Evolutionary conservation across 2,329 filamentous ascomycete species (phyloP), one percentile per base, ranked within the genome.

Genomic region (Diaporthe sp.): DNA sequence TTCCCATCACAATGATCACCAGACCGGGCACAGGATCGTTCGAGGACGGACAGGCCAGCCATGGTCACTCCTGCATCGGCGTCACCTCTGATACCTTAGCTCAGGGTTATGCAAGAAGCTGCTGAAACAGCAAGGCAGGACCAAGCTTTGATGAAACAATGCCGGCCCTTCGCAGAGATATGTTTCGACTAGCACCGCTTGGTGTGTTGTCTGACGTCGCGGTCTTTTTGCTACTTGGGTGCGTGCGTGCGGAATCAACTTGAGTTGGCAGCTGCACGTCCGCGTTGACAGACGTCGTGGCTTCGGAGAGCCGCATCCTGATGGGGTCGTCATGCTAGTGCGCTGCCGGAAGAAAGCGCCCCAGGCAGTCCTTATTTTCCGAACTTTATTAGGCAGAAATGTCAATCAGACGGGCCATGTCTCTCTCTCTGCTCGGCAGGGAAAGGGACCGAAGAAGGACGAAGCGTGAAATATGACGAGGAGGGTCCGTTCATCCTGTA

Each of bases 171-270:
- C 9, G 32, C 32, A 68, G 47, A 68, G 15, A 53, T 53, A 27
- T 68, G 63, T 68, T 68, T 68, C 63, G 47, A 68, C 63, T 68
- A 68, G 63, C 63, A 53, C 63, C 32, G 47, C 63, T 53, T 68
- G 63, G 63, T 68, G 47, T 53, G 30, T 68, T 53, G 8, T 53
- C 47, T 68, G 44, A 53, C 63, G 63, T 68, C 63, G 63, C 32
- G 47, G 7, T 65, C 27, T 53, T 37, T 66, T 53, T 17, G 63
- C 47, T 32, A 68, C 63, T 39, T 47, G 47, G 47, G 44, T 27
- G 42, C 13, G 44, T 53, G 42, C 13, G 61, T 19, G 47, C 63
- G 63, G 32, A 68, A 39, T 53, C 32, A 68, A 53, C 63, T 68
- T 68, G 39, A 44, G 63, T 30, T 68, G 63, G 63, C 63, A 68